Percentiles rank a stretch among this genome's conserved stretches.
These are phyloP conservation scores for Ganoderma boninense DNA, from an alignment of 1,284 basidiomycete species.

Conservation along the genomic window DNA sequence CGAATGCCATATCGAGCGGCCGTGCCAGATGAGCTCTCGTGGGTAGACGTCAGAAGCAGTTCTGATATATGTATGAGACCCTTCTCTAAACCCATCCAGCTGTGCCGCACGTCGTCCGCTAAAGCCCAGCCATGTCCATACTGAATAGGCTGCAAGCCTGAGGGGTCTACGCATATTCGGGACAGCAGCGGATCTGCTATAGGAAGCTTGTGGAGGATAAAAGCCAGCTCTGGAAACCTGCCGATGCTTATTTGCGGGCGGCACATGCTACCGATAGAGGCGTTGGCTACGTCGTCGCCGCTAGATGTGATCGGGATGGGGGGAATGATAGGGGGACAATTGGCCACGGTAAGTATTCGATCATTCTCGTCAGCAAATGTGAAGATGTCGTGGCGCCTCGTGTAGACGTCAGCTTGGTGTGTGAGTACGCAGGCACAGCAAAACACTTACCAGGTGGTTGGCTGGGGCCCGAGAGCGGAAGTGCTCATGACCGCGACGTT, in stretches of 20 bases:
- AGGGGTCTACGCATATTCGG: not conserved
- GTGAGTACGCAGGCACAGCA: too few relatives aligned
- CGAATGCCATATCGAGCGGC: not conserved
- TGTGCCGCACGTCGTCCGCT: not conserved
- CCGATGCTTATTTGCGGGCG: not conserved
- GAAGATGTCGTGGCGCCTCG: not conserved
- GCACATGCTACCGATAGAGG: not conserved
- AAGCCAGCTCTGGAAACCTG: not conserved
- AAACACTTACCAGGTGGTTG: too few relatives aligned
- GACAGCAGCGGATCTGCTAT: not conserved
- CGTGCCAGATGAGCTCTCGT: not conserved
- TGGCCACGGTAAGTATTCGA: not conserved
- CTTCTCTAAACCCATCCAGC: not conserved
- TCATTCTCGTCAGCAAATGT: not conserved
- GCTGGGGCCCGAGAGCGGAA: too few relatives aligned
- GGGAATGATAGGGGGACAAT: not conserved
- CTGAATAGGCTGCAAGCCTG: not conserved
- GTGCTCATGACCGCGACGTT: too few relatives aligned
- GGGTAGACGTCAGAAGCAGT: not conserved
- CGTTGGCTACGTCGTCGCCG: not conserved
- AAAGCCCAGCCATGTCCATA: not conserved
- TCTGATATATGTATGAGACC: not conserved
- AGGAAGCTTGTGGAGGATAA: not conserved
- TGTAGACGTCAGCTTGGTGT: not conserved
- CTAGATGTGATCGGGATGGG: not conserved